Evolutionary conservation across 192 early-diverging fungal species (phyloP), one percentile per base, ranked within the genome.

Genomic region (Rhizoclosmatium globosum): DNA sequence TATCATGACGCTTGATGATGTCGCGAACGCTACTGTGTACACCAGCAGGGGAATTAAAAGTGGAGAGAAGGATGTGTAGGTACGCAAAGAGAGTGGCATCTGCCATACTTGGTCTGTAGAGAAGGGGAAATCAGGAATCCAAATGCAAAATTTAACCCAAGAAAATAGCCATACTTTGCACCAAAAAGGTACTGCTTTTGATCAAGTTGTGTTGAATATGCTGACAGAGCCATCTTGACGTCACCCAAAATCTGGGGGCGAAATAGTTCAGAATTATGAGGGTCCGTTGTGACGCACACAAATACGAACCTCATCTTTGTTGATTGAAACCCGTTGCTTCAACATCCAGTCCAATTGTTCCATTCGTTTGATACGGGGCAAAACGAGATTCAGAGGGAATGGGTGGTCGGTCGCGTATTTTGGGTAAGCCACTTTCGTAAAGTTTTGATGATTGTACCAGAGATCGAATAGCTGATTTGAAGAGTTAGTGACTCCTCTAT

Each of bases 51-150:
- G 82, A 42, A 23, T 79, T 79, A 15, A 92, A 77, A 43, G 72
- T 58, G 15, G 84, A 85, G 15, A 85, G 74, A 41, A 91, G 87
- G 53, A 82, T 73, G 53, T 92, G 88, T 11, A 90, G 77, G 74
- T 92, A 89, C 6, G 89, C 84, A 85, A 92, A 92, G 1, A 89
- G 68, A 9, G 84, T 78, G 11, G 91, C 91, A 77, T 92, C 91
- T 1, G 87, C 65, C 9, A 76, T 73, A 13, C 85, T 87, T 2
- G 89, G 89, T 44, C 82, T 76, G 21, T 82, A 19, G n/a, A 58
- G 42, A 39, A 23, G 59, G 64, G 59, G 60, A 59, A 42, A 19
- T 21, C 41, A 72, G 4, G 39, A 17, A 46, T 64, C 13, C 61
- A 39, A 9, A 1, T 64, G 21, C 61, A 39, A 56, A 11, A 0